Evolutionary conservation across 1,284 basidiomycete species (phyloP).

Genomic region (Meripilus lineatus): DNA sequence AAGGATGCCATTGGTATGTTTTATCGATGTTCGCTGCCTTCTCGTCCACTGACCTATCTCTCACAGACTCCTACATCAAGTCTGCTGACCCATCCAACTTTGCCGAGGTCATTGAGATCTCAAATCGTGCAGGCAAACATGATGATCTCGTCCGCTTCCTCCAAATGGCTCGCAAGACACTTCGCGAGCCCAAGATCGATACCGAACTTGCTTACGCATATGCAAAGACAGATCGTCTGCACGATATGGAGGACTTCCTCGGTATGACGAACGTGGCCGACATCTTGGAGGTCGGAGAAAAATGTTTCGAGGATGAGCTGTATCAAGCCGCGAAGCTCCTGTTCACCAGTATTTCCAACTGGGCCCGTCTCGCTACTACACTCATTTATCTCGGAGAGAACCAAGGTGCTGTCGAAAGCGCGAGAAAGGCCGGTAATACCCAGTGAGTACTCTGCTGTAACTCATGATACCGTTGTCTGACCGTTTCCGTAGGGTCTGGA

Average conservation of each 20-base stretch:
- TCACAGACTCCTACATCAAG: constrained; percentile 96
- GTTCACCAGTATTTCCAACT: constrained; percentile 97
- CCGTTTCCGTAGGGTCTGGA: constrained; percentile 79
- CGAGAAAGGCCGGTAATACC: constrained; percentile 97
- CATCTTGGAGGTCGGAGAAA: constrained; percentile 93
- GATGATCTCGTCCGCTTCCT: constrained; percentile 97
- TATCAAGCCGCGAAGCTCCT: constrained; percentile 97
- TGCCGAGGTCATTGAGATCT: constrained; percentile 94
- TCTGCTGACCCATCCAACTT: constrained; percentile 97
- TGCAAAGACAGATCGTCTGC: constrained; percentile 93
- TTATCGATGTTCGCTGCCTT: background rate
- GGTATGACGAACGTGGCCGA: constrained; percentile 99
- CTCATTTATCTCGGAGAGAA: constrained; percentile 99
- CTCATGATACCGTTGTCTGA: constrained; percentile 9
- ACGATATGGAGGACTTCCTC: constrained; percentile 99
- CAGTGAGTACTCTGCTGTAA: constrained; percentile 51
- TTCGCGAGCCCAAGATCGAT: constrained; percentile 97
- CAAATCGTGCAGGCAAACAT: constrained; percentile 94
- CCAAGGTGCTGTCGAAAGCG: constrained; percentile 97
- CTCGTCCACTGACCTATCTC: background rate
- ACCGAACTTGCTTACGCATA: constrained; percentile 96
- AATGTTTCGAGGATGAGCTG: constrained; percentile 97
- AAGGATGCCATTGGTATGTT: constrained; percentile 91
- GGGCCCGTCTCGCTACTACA: constrained; percentile 96
- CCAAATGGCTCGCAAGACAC: constrained; percentile 98